These are phyloP conservation scores for Colletotrichum lentis DNA, from an alignment of 2,329 filamentous ascomycete species.

Conservation along the genomic window DNA sequence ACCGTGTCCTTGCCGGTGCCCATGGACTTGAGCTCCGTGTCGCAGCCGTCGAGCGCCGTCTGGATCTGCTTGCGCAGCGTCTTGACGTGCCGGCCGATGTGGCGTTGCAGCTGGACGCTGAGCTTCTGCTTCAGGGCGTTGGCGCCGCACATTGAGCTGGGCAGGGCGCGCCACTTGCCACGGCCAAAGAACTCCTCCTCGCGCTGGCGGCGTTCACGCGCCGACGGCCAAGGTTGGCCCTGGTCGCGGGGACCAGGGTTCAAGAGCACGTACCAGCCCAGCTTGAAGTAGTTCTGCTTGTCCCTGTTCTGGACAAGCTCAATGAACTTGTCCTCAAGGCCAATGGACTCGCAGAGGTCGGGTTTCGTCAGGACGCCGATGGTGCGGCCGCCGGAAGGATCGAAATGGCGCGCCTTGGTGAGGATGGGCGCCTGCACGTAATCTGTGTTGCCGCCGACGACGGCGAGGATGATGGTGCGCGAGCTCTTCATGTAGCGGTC, in stretches of 20 bases:
- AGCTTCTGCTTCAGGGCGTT: constrained; percentile 58
- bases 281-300: constrained; percentile 58
- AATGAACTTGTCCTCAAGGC: constrained; percentile 62
- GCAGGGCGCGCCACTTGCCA: constrained; percentile 59
- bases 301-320: constrained; percentile 62
- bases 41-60: constrained; percentile 58
- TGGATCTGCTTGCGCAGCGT: constrained; percentile 61
- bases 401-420: constrained; percentile 60
- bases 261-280: constrained; percentile 61
- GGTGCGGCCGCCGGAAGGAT: constrained; percentile 58
- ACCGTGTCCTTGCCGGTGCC: constrained; percentile 61
- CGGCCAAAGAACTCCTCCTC: constrained; percentile 60
- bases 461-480: constrained; percentile 63
- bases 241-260: constrained; percentile 56
- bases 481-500: constrained; percentile 65
- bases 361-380: constrained; percentile 63
- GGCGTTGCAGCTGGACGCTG: constrained; percentile 59
- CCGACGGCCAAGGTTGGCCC: constrained; percentile 55
- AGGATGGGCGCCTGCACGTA: constrained; percentile 62
- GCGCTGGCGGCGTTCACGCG: constrained; percentile 51
- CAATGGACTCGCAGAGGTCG: constrained; percentile 61
- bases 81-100: constrained; percentile 62
- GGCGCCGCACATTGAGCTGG: constrained; percentile 58
- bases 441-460: constrained; percentile 64
- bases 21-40: constrained; percentile 59